Base-by-base conservation (phyloP, 2,329 filamentous ascomycete species). In the Fusarium pininemorale region DNA sequence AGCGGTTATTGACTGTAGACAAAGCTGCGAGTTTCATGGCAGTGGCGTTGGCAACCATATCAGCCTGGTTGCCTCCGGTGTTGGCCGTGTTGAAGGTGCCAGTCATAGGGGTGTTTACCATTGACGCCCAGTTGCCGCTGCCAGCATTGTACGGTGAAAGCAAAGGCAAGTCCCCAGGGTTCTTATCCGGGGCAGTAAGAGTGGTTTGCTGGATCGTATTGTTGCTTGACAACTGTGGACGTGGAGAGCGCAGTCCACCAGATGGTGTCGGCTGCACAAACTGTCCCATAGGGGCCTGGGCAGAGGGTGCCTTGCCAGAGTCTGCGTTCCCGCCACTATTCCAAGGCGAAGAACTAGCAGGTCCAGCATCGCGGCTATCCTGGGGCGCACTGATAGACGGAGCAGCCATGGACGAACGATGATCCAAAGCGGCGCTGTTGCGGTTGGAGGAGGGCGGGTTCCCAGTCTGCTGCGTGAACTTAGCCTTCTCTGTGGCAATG, bases 21-120 rank as follows among this genome's bases (percentile, higher is more conserved):
- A 99, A 87, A 24, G 96, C 96, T 51, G 96, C 96, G 58, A 99
- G 89, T 83, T 99, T 99, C 96, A 99, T 99, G 28, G 96, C 96
- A 22, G 96, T 98, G 32, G 96, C 96, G 81, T 98, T 99, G 67
- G 96, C 96, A 66, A 99, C 93, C 96, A 98, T 98, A 80, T 99
- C 96, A 22, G 95, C 95, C 82, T 98, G 95, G 63, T 89, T 91
- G 53, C 86, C 87, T 45, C 86, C 84, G 44, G 84, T 84, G 75
- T 88, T 82, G 61, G 75, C 77, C 22, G 87, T 84, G 73, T 89
- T 92, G 83, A 98, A 99, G 75, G 92, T 96, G 45, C 94, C 86
- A 10, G 96, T 94, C 93, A 98, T 97, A 5, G 96, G 96, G 5
- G 96, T 99, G 84, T 98, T 98, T 73, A 97, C 92, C 93, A 98